Conservation (phyloP, 2,329 filamentous ascomycete genomes). For the Venturia pyrina region DNA sequence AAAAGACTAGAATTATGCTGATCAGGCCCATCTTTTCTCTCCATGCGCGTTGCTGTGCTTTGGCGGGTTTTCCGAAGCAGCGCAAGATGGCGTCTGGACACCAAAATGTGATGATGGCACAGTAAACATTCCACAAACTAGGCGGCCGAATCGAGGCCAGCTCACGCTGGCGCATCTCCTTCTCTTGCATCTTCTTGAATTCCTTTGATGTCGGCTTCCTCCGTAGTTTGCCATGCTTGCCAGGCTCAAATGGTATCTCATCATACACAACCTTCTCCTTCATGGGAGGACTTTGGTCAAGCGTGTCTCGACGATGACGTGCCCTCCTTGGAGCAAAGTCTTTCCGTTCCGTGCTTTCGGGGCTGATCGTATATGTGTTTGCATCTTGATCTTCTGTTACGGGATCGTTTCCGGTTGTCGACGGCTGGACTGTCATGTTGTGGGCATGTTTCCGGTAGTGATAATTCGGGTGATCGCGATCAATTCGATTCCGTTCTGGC, state of each 20-base stretch:
- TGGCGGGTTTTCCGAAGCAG: conserved; percentile 77
- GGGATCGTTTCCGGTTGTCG: conserved; percentile 85
- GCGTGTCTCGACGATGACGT: conserved; percentile 28
- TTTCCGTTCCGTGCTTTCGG: conserved; percentile 53
- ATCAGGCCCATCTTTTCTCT: conserved; percentile 96
- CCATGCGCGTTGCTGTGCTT: conserved; percentile 86
- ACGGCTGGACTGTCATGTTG: conserved; percentile 83
- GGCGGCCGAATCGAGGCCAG: conserved; percentile 61
- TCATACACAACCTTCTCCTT: conserved; percentile 9
- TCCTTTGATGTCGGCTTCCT: conserved; percentile 57
- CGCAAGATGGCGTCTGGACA: conserved; percentile 73
- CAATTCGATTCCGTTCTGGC: conserved; percentile 78
- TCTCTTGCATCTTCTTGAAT: conserved; percentile 45
- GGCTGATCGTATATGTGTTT: conserved; percentile 41
- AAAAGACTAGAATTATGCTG: conserved; percentile 83
- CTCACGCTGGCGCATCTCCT: conserved; percentile 52
- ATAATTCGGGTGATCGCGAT: conserved; percentile 85
- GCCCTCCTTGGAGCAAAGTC: conserved; percentile 25
- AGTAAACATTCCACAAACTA: conserved; percentile 92
- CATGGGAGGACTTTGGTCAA: conserved; percentile 23
- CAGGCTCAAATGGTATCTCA: not conserved
- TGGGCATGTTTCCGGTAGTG: conserved; percentile 91
- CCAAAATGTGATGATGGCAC: conserved; percentile 90
- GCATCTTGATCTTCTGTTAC: conserved; percentile 60
- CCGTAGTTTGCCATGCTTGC: conserved; percentile 28